A percentile compares a stretch with the other conserved stretches of the same genome.
Evolutionary conservation across 495 filamentous ascomycete species (phyloP).

Genomic region (Hyaloscypha hepaticicola): DNA sequence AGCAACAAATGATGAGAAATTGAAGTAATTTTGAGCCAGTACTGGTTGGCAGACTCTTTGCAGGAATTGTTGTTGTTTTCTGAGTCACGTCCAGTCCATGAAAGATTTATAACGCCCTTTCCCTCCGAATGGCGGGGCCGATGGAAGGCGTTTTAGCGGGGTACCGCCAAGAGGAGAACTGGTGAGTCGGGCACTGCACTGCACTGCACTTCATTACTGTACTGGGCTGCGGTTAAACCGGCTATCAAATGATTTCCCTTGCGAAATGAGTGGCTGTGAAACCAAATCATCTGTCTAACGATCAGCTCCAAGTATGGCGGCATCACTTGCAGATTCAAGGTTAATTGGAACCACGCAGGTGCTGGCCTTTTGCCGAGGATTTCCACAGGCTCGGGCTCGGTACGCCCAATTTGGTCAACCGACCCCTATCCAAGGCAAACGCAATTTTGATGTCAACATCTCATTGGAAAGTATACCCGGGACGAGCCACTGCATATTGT

Average conservation of each 20-base stretch:
- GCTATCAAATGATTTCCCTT: background rate
- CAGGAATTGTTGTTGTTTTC: background rate
- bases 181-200: too few species aligned
- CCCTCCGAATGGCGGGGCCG: background rate
- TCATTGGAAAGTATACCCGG: background rate
- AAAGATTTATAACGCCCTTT: background rate
- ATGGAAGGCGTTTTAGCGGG: constrained; percentile 2
- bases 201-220: background rate
- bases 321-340: background rate
- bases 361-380: too few species aligned
- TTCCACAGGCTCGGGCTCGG: background rate
- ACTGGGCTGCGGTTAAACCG: background rate
- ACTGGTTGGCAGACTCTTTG: background rate
- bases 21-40: background rate
- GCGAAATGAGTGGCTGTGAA: background rate
- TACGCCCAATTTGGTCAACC: background rate
- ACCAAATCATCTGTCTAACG: too few species aligned
- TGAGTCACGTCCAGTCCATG: background rate
- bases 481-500: background rate
- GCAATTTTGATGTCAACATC: background rate
- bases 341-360: background rate
- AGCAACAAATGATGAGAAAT: background rate
- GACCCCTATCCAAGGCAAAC: background rate
- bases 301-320: background rate
- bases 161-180: background rate